Conservation (phyloP, 2,329 filamentous ascomycete genomes). For the Ophiostoma perfectum region DNA sequence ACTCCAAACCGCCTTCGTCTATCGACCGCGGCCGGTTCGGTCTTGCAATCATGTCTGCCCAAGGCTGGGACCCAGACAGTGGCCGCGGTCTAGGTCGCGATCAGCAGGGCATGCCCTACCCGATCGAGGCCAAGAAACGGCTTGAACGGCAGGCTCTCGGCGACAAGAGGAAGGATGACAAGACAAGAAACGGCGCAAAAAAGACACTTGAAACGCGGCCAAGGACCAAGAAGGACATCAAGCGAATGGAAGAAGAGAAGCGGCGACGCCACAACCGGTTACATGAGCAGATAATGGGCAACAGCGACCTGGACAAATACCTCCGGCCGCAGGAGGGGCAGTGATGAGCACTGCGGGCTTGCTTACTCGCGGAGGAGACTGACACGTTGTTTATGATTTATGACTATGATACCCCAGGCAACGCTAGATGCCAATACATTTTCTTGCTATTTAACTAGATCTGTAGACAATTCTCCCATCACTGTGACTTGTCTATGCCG, state of each 20-base stretch:
- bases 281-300: slow-evolving; percentile 65
- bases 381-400: background rate
- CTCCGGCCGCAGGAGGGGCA: slow-evolving; percentile 34
- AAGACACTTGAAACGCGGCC: slow-evolving; percentile 35
- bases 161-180: background rate
- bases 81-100: slow-evolving; percentile 64
- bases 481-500: slow-evolving; percentile 37
- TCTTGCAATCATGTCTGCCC: slow-evolving; percentile 56
- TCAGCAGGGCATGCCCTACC: slow-evolving; percentile 68
- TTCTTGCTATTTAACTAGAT: background rate
- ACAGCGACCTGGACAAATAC: slow-evolving; percentile 71
- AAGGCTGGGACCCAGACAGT: slow-evolving; percentile 71
- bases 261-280: slow-evolving; percentile 59
- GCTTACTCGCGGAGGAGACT: background rate
- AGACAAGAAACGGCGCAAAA: slow-evolving; percentile 28
- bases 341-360: background rate
- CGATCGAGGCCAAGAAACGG: slow-evolving; percentile 68
- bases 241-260: slow-evolving; percentile 53
- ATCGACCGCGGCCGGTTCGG: slow-evolving; percentile 67
- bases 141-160: slow-evolving; percentile 71
- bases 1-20: slow-evolving; percentile 67
- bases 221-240: slow-evolving; percentile 39
- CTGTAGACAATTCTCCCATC: background rate
- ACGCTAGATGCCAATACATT: background rate
- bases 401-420: background rate